Evolutionary conservation across 345 rosid genomes (phyloP), one percentile per base, ranked within the genome.

Genomic region (Trapa incisa): DNA sequence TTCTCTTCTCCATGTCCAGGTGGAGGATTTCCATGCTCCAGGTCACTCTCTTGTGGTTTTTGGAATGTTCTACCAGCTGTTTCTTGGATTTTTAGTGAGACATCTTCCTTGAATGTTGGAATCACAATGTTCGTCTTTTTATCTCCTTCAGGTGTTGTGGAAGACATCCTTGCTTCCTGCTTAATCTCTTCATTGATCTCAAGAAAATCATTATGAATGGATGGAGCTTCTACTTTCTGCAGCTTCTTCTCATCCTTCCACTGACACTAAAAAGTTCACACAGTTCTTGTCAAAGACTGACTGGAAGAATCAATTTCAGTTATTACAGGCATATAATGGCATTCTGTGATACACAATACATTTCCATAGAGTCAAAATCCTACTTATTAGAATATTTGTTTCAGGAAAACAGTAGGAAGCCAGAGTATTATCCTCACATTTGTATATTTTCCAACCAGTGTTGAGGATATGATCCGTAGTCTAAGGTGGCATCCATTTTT

Each of bases 51-150:
- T 65, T 75, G 70, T 61, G 66, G 68, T 39, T 67, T 39, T 62
- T 72, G 32, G 13, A 65, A 11, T 68, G 71, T 68, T 74, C 75
- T 87, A 41, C 16, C 61, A 65, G 47, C 63, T 68, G 65, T 71
- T 52, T 75, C 80, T 43, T 66, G 70, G 64, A 32, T 68, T 54
- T 53, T 68, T 61, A 67, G 69, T 37, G 72, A 72, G 39, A 13
- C 71, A 45, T 71, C 53, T 67, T 72, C 75, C 29, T 67, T 71
- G 37, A 64, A 71, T 22, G 29, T 22, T 22, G 29, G 29, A 22
- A 22, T 22, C 29, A 22, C 29, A 22, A 22, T 22, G 29, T 22
- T 22, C 29, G 29, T 22, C 29, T 22, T 22, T 22, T 22, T 22
- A 22, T 22, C 29, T 22, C 29, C 29, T 22, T 22, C 29, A 22